Evolutionary conservation across 2,329 filamentous ascomycete genomes (phyloP), one percentile per base, ranked within the genome.

Genomic region (Diaporthe humulicola): DNA sequence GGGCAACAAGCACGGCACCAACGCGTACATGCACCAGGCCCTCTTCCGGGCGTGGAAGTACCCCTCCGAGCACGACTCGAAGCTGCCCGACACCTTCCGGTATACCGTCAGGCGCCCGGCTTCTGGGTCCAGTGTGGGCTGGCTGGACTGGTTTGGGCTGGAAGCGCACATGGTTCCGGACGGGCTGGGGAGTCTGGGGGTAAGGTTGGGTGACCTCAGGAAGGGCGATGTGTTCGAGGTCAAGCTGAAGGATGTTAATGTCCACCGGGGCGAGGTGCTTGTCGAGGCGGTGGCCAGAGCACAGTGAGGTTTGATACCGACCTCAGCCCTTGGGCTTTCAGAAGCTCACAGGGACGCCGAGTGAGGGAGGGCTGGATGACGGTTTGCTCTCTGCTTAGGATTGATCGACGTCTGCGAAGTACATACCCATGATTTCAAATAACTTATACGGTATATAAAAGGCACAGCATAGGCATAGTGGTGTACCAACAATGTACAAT

Each of bases 31-130:
- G 61, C 83, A 90, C 61, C 90, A 92, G 79, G 90, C 91, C 33
- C 84, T 93, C 42, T 83, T 90, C 70, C 89, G 91, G 19, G 90
- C 89, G 19, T 92, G 90, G 90, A 84, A 84, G 76, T 90, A 88
- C 78, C 83, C 83, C 70, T 88, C 91, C 79, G 74, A 70, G 45
- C 56, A 69, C 30, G 70, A 77, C 48, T 60, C 83, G 12, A 76
- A 81, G 64, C 80, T 89, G 36, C 89, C 89, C n/a, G 76, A 81
- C 40, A 85, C 83, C 4, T 87, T 92, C 76, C 80, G 80, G 58
- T 88, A 91, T 77, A 86, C 81, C 3, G 88, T 91, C 50, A 76
- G 87, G 70, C 73, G 80, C 4, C 88, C 88, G 42, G 80, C 80
- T 28, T 12, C 9, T 25, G 57, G 57, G 22, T 25, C 4, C 30